Evolutionary conservation across 768 basidiomycete species (phyloP), one percentile per base, ranked within the genome.

Genomic region (Rhodosporidiobolus sp.): DNA sequence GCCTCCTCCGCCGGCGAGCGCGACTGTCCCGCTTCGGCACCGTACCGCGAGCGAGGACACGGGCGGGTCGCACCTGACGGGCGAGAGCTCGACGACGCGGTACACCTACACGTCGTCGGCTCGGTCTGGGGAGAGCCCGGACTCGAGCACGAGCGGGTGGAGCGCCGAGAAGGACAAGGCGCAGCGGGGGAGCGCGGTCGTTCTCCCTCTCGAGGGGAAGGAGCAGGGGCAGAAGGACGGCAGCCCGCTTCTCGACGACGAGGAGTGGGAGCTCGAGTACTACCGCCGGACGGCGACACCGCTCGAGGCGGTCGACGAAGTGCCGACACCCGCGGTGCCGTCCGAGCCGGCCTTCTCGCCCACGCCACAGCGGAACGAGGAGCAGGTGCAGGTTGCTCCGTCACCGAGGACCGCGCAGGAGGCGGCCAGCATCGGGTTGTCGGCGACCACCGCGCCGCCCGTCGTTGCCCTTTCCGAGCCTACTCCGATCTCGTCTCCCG

Each of bases 111-210:
- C 57, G 32, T 20, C 46, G 26, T 11, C 50, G 50, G 35, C 17
- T 8, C 24, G 43, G 35, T 4, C 19, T 0, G 50, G n/a, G 19
- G 71, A 72, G 52, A 72, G 49, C 28, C 71, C 71, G 9, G 65
- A 54, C 45, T 72, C 71, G 66, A 72, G 71, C 61, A 20, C 45
- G 32, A 60, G 62, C 30, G 70, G 50, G 6, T 72, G 71, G 71
- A 64, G 63, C 55, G 66, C 55, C 11, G 66, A 49, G 24, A 45
- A 52, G 32, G 26, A 64, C 35, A 52, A 17, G 28, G 3, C 24
- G 54, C 24, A 53, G 46, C 6, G 49, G 50, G 28, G 4, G 11
- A 24, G 53, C 14, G 53, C 9, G 12, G 43, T n/a, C n/a, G n/a
- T n/a, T n/a, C 38, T 2, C 11, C 8, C n/a, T 8, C 26, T 5